Conservation (phyloP, 2,329 filamentous ascomycete species). For the Rhinocladiella similis region DNA sequence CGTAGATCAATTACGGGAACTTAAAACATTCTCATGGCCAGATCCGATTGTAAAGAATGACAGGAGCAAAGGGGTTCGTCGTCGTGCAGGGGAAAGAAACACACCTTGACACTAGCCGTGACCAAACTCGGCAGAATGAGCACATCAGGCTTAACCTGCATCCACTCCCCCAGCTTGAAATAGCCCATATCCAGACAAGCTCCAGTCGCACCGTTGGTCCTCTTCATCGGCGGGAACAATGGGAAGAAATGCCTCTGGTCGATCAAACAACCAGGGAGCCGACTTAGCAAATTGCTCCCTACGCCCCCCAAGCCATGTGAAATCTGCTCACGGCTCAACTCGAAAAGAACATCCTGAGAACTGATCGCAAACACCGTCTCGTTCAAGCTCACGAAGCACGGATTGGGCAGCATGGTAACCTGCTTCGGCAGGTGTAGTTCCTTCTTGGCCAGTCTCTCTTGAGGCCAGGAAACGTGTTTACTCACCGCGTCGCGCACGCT, state of each 20-base stretch:
- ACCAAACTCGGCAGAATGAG: slow-evolving; percentile 79
- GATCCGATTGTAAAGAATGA: no score
- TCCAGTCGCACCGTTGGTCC: slow-evolving; percentile 67
- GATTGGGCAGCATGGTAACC: slow-evolving; percentile 79
- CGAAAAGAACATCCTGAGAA: slow-evolving; percentile 79
- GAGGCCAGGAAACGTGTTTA: slow-evolving; percentile 85
- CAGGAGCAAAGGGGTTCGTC: no score
- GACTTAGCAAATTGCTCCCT: slow-evolving; percentile 61
- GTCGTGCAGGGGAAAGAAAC: slow-evolving; percentile 27
- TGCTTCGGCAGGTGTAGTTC: slow-evolving; percentile 78
- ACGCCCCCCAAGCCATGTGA: slow-evolving; percentile 57
- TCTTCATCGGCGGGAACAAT: slow-evolving; percentile 76
- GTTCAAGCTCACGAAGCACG: slow-evolving; percentile 85
- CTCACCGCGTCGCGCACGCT: slow-evolving; percentile 79
- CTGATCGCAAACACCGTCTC: slow-evolving; percentile 81
- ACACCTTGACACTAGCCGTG: slow-evolving; percentile 83
- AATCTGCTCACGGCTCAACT: slow-evolving; percentile 75
- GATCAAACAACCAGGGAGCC: slow-evolving; percentile 75
- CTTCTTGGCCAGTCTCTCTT: slow-evolving; percentile 67
- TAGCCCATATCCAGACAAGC: slow-evolving; percentile 81
- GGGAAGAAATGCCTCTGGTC: slow-evolving; percentile 92
- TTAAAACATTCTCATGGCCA: neutral
- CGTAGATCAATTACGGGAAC: no score
- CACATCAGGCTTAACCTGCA: slow-evolving; percentile 81
- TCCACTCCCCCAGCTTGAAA: slow-evolving; percentile 86